Evolutionary conservation across 1,284 basidiomycete genomes (phyloP).

Genomic region (Lentinula novae-zelandiae): DNA sequence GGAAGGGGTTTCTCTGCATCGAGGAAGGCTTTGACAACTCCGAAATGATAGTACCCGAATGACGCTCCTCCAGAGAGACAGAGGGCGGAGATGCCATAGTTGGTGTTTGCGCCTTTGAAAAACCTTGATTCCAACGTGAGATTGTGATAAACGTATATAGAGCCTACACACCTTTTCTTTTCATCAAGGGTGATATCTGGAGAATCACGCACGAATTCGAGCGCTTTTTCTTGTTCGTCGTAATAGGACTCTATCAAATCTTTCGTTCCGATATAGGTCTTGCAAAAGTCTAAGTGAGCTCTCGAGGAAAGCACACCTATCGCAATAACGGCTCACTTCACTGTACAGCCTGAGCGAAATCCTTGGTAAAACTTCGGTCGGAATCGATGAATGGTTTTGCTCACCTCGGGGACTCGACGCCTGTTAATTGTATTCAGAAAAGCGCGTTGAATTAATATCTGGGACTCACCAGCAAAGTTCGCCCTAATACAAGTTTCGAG

Average conservation of each 20-base stretch:
- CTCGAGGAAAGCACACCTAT: neutral
- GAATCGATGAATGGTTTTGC: neutral
- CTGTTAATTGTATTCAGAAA: conserved; percentile 28
- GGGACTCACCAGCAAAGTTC: conserved; percentile 72
- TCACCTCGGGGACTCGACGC: conserved; percentile 81
- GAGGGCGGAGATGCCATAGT: conserved; percentile 83
- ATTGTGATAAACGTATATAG: neutral
- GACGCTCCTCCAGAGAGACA: conserved; percentile 94
- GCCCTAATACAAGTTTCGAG: conserved; percentile 89
- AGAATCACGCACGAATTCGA: conserved; percentile 74
- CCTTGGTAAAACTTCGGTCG: neutral
- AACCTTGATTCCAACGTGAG: conserved; percentile 39
- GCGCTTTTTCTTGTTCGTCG: conserved; percentile 70
- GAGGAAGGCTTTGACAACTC: conserved; percentile 89
- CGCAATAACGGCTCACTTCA: conserved; percentile 50
- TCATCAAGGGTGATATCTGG: conserved; percentile 78
- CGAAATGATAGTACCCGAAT: conserved; percentile 94
- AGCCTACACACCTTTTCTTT: conserved; percentile 57
- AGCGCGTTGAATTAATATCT: neutral
- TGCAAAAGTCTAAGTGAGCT: conserved; percentile 11
- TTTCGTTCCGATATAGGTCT: conserved; percentile 92
- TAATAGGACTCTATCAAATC: conserved; percentile 58
- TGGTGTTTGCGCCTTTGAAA: conserved; percentile 86
- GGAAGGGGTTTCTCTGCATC: conserved; percentile 83
- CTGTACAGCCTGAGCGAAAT: conserved; percentile 70